A percentile compares a stretch with the other conserved stretches of the same genome.
These are phyloP conservation scores for Phycomyces blakesleeanus DNA, from an alignment of 192 early-diverging fungal species.

Conservation along the genomic window DNA sequence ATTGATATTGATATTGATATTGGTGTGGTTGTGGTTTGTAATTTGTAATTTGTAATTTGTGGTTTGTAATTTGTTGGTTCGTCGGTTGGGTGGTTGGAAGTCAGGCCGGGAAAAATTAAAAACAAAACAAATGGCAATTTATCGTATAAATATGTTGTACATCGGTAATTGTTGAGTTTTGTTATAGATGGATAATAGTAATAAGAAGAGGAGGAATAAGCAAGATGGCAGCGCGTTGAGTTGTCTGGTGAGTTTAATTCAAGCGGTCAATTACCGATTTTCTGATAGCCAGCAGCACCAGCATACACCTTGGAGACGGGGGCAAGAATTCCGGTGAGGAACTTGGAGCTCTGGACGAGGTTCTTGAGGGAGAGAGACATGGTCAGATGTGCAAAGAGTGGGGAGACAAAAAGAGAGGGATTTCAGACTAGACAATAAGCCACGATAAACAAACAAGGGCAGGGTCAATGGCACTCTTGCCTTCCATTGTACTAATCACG, in stretches of 20 bases:
- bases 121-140: no score
- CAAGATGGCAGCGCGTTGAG: not conserved
- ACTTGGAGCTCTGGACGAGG: slow-evolving; percentile 50
- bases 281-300: slow-evolving; percentile 64
- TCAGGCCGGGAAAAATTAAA: no score
- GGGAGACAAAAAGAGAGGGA: slow-evolving; percentile 1
- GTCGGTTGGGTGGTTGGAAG: no score
- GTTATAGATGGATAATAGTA: not conserved
- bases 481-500: no score
- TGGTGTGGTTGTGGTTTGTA: no score
- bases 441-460: slow-evolving; percentile 2
- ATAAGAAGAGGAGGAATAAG: not conserved
- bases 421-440: not conserved
- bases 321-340: slow-evolving; percentile 47
- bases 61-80: no score
- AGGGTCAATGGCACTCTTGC: not conserved
- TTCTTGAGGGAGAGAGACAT: slow-evolving; percentile 44
- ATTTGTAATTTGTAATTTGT: no score
- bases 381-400: slow-evolving; percentile 4
- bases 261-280: slow-evolving; percentile 54
- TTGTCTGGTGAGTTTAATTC: not conserved
- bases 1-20: no score
- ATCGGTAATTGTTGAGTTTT: no score
- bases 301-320: slow-evolving; percentile 65
- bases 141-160: no score